Evolutionary conservation across 495 filamentous ascomycete species (phyloP).

Genomic region (Lindgomyces ingoldianus): DNA sequence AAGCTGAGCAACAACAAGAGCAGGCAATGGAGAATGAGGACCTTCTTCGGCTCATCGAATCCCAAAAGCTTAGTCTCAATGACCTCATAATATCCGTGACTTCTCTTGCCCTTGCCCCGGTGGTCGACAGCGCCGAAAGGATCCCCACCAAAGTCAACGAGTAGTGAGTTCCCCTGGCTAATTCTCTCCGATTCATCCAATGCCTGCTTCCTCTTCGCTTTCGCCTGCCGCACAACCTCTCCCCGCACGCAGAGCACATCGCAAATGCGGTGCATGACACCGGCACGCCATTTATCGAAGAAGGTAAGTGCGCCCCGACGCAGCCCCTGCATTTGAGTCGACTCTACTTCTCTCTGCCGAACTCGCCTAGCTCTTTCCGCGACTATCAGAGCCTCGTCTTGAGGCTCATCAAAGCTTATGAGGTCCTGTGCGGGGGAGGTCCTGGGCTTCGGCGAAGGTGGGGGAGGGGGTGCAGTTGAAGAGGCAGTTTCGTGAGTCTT

Average conservation of each 20-base stretch:
- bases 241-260: constrained; percentile 34
- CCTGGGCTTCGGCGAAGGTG: constrained; percentile 23
- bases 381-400: constrained; percentile 38
- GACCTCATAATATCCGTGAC: constrained; percentile 45
- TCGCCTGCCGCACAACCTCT: constrained; percentile 34
- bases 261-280: constrained; percentile 36
- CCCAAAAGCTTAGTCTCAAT: constrained; percentile 50
- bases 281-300: constrained; percentile 39
- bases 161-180: constrained; percentile 26
- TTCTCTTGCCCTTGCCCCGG: neutral
- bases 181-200: constrained; percentile 18
- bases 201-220: constrained; percentile 23
- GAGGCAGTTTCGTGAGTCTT: constrained; percentile 38
- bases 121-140: constrained; percentile 14
- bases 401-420: constrained; percentile 34
- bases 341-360: constrained; percentile 28
- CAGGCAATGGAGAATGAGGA: constrained; percentile 58
- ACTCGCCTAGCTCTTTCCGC: constrained; percentile 31
- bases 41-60: constrained; percentile 48
- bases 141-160: constrained; percentile 32
- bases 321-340: constrained; percentile 35
- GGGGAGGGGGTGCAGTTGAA: neutral
- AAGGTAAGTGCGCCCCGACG: constrained; percentile 33
- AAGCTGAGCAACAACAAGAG: constrained; percentile 75
- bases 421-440: constrained; percentile 18